Base-by-base conservation (phyloP, 148 eudicot genomes). In the Pharnaceum exiguum region DNA sequence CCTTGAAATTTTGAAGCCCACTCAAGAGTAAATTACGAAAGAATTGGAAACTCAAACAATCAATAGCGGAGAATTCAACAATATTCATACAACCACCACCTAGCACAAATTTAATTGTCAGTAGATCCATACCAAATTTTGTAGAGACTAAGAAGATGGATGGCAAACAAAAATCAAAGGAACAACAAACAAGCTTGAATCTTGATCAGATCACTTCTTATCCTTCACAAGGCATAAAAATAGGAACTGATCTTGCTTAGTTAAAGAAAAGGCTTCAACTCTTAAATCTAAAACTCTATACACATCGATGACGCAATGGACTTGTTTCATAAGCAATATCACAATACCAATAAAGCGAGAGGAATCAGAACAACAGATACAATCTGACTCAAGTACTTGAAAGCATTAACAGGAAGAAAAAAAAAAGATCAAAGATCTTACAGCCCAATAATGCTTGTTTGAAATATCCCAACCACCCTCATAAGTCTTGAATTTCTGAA, bases 361-460 rank as follows among this genome's bases (percentile, higher is more conserved):
- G 38, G 0, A 39, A 30, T 5, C 55, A 16, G 33, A n/a, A 48
- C n/a, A 28, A 12, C 27, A 5, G 28, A 11, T 38, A 23, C 0
- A 32, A 67, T 11, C 7, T 3, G 18, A 29, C 38, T 35, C 43
- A 50, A 31, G 18, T 43, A 12, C 11, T 55, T 1, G 39, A 10
- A 10, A 12, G 19, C 33, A 54, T 11, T 29, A 54, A 35, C 36
- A 7, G 11, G 46, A 37, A 46, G 11, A 15, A 36, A 57, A 24
- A 55, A 32, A 32, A 26, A 30, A 38, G 21, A 17, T 53, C 31
- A 15, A 27, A 49, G 31, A 36, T 53, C 96, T 85, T 85, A 93
- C 98, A 71, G 96, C 96, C 96, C 95, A 93, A 72, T 93, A 93
- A 61, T 88, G 90, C 55, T 80, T 79, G 65, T 81, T 82, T 37